Percentiles rank a stretch among this genome's conserved stretches.
Conservation (phyloP, 2,329 filamentous ascomycete genomes). For the Clonostachys chloroleuca region DNA sequence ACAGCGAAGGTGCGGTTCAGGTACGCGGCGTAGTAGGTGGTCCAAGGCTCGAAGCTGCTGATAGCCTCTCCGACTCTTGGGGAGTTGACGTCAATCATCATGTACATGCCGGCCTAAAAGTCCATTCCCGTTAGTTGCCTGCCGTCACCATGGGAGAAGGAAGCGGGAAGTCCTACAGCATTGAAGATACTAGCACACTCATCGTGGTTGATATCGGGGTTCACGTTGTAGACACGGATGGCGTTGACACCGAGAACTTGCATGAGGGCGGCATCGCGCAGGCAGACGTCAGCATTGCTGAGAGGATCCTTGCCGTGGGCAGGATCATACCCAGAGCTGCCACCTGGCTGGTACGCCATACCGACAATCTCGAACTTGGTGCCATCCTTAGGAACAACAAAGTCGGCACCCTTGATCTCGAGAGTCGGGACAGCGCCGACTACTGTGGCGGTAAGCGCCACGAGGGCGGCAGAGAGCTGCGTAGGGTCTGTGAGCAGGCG, state of each 20-base stretch:
- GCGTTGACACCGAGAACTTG: constrained; percentile 62
- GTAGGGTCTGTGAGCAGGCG: no score
- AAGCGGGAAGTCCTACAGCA: constrained; percentile 27
- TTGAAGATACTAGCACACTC: constrained; percentile 66
- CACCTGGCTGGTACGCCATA: constrained; percentile 66
- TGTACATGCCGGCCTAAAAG: constrained; percentile 57
- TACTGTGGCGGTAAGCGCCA: constrained; percentile 47
- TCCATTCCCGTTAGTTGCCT: not conserved
- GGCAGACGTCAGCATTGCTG: constrained; percentile 51
- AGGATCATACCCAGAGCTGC: constrained; percentile 58
- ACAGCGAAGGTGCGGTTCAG: constrained; percentile 64
- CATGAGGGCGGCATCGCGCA: constrained; percentile 62
- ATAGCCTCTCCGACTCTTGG: constrained; percentile 55
- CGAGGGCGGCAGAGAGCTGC: constrained; percentile 36
- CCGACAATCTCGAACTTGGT: constrained; percentile 63
- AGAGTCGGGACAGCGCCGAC: constrained; percentile 54
- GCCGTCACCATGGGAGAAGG: not conserved
- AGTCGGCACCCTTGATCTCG: constrained; percentile 50
- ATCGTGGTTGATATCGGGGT: constrained; percentile 62
- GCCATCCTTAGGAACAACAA: constrained; percentile 54
- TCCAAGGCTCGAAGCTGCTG: constrained; percentile 49
- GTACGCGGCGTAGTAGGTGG: constrained; percentile 55
- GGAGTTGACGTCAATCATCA: constrained; percentile 66
- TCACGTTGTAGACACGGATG: constrained; percentile 66
- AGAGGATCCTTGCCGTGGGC: constrained; percentile 51